Conservation (phyloP, 768 basidiomycete genomes). For the Rhizopogon roseolus region DNA sequence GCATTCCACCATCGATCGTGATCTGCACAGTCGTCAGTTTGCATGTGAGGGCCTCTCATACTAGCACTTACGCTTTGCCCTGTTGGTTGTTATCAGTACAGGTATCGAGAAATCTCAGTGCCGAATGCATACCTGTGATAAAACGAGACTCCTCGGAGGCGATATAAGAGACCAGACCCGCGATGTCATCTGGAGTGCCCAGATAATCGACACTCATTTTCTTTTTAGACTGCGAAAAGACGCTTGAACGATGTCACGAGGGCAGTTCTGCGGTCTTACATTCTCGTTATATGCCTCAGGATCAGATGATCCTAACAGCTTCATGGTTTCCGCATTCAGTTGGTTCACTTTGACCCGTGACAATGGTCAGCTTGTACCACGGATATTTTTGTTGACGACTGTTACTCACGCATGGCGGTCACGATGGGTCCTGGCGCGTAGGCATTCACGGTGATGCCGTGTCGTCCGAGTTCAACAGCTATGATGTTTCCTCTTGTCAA, state of each 20-base stretch:
- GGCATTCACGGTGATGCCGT: constrained; percentile 24
- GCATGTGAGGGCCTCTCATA: neutral
- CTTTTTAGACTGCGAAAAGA: neutral
- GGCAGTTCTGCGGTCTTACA: neutral
- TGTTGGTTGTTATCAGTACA: neutral
- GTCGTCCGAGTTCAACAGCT: constrained; percentile 22
- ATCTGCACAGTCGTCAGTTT: neutral
- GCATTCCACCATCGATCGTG: constrained; percentile 1
- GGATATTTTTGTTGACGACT: no score
- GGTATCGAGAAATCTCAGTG: neutral
- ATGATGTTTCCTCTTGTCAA: neutral
- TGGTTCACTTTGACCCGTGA: neutral
- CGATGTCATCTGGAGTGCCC: constrained; percentile 17
- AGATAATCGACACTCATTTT: constrained; percentile 2
- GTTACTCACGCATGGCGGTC: constrained; percentile 18
- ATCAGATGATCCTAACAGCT: neutral
- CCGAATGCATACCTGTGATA: constrained; percentile 19
- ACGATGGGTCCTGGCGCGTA: constrained; percentile 23
- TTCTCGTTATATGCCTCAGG: neutral
- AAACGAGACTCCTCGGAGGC: constrained; percentile 22
- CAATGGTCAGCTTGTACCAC: neutral
- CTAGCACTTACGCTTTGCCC: neutral
- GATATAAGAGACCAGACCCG: constrained; percentile 22
- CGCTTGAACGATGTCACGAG: neutral
- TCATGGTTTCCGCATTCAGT: neutral